Conservation (phyloP, 2,329 filamentous ascomycete species). For the Dactylellina cionopaga region DNA sequence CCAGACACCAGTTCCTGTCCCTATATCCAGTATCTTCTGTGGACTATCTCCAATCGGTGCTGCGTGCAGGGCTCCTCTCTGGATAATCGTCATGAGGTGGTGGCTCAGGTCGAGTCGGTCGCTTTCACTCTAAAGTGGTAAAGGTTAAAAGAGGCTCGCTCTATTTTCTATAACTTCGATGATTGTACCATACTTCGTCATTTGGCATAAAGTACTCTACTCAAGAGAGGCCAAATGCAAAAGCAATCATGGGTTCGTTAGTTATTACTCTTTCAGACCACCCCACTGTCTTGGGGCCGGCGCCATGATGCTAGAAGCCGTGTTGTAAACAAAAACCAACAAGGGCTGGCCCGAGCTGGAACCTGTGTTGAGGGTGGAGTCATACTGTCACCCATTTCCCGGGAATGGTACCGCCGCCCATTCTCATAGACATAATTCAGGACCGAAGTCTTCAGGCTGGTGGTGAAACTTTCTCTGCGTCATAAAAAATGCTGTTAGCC, state of each 20-base stretch:
- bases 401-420: constrained; percentile 65
- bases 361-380: constrained; percentile 5
- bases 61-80: constrained; percentile 13
- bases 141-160: no score
- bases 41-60: no score
- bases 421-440: constrained; percentile 64
- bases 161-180: no score
- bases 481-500: neutral
- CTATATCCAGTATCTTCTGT: constrained; percentile 52
- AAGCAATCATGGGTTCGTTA: no score
- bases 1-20: constrained; percentile 54
- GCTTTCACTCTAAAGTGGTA: constrained; percentile 71
- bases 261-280: no score
- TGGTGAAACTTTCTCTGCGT: constrained; percentile 45
- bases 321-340: no score
- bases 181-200: constrained; percentile 39
- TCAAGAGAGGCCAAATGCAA: no score
- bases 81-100: constrained; percentile 69
- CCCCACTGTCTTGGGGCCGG: no score
- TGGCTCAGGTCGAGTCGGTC: constrained; percentile 85
- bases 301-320: no score
- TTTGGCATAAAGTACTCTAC: constrained; percentile 32
- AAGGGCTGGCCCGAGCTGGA: constrained; percentile 56
- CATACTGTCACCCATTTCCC: constrained; percentile 60
- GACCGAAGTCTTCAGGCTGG: constrained; percentile 63